Base-by-base conservation (phyloP, 495 filamentous ascomycete species). In the Amphirosellinia nigrospora region DNA sequence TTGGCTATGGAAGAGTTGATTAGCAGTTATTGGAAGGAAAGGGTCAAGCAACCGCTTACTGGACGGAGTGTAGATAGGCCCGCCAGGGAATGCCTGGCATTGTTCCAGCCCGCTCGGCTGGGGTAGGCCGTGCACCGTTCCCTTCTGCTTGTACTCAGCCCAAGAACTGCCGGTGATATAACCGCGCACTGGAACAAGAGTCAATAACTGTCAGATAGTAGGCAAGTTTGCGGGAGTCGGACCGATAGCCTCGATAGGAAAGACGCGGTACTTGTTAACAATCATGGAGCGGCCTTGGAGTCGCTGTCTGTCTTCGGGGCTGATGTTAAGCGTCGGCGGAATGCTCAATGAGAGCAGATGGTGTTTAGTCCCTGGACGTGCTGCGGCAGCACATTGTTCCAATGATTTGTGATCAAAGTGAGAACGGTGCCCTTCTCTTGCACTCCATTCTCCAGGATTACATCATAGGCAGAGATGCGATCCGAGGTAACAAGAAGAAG, bases 111-210 rank as follows among this genome's bases (percentile, higher is more conserved):
- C 93, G 11, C 84, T 81, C 6, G 89, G 83, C 52, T 96, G 82
- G 26, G 84, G 79, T 53, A 94, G 90, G 6, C 92, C 92, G 77
- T 97, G 91, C 28, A 98, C 91, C 1, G 95, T 97, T 50, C 92
- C 92, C 38, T 82, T 82, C 63, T 86, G 85, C 74, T 89, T 80
- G 71, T 86, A 87, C 79, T 97, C 94, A 38, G 83, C 85, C 96
- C 96, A 99, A 4, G 94, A 94, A 66, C 91, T 92, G 15, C 96
- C 96, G 7, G 94, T 97, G 79, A 99, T 91, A 80, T 98, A 98
- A 66, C 96, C 95, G 36, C 95, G 90, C 3, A 97, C 94, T 71
- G 53, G 9, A 68, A 32, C 53, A 3, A 21, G 15, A 19, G 46
- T 70, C 60, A 68, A 62, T 50, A 43, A 64, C 23, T 32, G 26